Conservation (phyloP, 306 rosid species). For the Castanea crenata region DNA sequence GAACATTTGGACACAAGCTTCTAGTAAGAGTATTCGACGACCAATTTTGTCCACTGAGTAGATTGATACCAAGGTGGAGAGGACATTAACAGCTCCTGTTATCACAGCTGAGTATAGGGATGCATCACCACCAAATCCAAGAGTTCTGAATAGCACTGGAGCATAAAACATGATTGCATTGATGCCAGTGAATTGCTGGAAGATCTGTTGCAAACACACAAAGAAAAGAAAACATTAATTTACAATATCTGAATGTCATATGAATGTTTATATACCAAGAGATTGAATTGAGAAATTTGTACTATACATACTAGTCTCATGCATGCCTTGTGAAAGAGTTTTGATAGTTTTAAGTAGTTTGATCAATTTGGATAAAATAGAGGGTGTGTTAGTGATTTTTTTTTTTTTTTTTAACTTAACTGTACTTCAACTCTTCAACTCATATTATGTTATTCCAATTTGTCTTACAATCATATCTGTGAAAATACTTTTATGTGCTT, state of each 20-base stretch:
- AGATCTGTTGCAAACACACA: conserved; percentile 27
- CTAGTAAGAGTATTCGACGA: conserved; percentile 42
- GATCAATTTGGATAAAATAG: too few relatives aligned
- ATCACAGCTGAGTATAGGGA: conserved; percentile 59
- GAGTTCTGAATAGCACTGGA: conserved; percentile 51
- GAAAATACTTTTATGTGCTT: too few relatives aligned
- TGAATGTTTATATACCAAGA: neutral
- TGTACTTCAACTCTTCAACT: too few relatives aligned
- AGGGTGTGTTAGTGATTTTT: too few relatives aligned
- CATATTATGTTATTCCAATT: too few relatives aligned
- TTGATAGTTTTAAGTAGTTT: too few relatives aligned
- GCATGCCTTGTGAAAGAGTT: too few relatives aligned
- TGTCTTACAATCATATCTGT: too few relatives aligned
- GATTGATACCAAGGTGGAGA: conserved; percentile 55
- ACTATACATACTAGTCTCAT: neutral
- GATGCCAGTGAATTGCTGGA: conserved; percentile 72
- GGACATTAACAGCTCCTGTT: conserved; percentile 60
- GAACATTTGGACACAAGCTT: conserved; percentile 69
- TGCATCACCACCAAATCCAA: conserved; percentile 50
- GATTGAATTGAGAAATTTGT: too few relatives aligned
- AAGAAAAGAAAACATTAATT: neutral
- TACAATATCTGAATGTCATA: too few relatives aligned
- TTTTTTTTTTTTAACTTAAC: too few relatives aligned
- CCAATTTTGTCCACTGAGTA: conserved; percentile 51
- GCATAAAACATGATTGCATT: conserved; percentile 77